These are phyloP conservation scores for Cenchrus fungigraminus DNA, from an alignment of 176 grass and related monocot species.

Conservation along the genomic window DNA sequence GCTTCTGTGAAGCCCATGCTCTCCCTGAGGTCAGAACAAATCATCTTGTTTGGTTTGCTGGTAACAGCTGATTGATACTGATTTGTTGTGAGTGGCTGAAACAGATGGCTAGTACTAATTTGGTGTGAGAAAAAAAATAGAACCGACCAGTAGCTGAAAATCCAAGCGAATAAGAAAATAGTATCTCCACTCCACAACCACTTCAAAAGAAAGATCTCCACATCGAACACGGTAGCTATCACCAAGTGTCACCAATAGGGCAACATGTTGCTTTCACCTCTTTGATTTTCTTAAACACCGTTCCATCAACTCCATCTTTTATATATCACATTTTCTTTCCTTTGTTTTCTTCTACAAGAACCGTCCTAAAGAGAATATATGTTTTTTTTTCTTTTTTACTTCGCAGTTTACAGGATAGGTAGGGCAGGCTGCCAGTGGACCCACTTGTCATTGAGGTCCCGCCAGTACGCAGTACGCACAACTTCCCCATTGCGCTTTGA, in stretches of 20 bases:
- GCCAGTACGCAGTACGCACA: no score
- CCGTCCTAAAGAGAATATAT: background rate
- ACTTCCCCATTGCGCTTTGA: background rate
- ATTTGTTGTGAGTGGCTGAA: no score
- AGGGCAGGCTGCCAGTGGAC: background rate
- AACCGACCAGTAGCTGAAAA: no score
- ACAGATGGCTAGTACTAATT: no score
- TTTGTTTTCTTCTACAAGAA: background rate
- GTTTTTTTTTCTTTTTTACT: no score
- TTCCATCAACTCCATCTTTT: background rate
- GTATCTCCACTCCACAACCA: background rate
- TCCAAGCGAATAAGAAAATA: no score
- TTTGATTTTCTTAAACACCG: conserved; percentile 19
- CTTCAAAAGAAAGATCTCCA: conserved; percentile 2
- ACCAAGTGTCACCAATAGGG: background rate
- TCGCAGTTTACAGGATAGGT: background rate
- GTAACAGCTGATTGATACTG: no score
- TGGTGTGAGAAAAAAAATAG: no score
- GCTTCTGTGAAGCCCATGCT: no score
- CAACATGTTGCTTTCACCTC: background rate
- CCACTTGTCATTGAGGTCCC: conserved; percentile 3
- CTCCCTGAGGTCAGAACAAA: no score
- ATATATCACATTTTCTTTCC: background rate
- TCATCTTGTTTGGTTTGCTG: no score
- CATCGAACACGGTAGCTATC: background rate